phyloP scores from a whole-genome alignment of 2,329 filamentous ascomycete species.

The Aspergillus eucalypticola region DNA sequence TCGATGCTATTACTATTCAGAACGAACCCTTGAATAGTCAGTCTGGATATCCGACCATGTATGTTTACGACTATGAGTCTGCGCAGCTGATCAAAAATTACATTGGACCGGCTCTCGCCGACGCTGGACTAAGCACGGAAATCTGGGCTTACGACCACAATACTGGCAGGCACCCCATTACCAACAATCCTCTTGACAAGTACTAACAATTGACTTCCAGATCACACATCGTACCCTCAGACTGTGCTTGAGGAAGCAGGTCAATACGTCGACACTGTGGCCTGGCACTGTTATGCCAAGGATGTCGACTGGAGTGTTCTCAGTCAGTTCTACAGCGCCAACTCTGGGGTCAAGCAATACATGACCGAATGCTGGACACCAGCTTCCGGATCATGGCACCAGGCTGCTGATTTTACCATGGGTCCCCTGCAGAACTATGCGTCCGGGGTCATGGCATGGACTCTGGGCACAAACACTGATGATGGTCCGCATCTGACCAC shows the following conservation, averaged over 20 bases:
- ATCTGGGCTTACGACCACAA: conserved; percentile 45
- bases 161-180: conserved; percentile 25
- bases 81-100: conserved; percentile 34
- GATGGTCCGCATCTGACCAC: conserved; percentile 31
- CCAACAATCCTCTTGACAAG: no score
- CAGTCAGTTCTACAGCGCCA: conserved; percentile 36
- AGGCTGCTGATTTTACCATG: conserved; percentile 31
- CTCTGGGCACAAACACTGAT: conserved; percentile 29
- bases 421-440: conserved; percentile 35
- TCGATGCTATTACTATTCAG: conserved; percentile 42
- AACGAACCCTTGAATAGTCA: conserved; percentile 44
- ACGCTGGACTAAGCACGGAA: conserved; percentile 25
- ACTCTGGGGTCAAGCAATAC: conserved; percentile 37
- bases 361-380: conserved; percentile 45
- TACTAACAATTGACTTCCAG: conserved; percentile 8
- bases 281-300: conserved; percentile 44
- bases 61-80: conserved; percentile 38
- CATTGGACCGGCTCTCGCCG: conserved; percentile 29
- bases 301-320: conserved; percentile 39
- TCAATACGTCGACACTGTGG: conserved; percentile 32
- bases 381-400: conserved; percentile 25
- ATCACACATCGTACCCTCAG: conserved; percentile 37
- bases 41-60: conserved; percentile 42
- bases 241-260: conserved; percentile 34
- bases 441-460: conserved; percentile 33